Evolutionary conservation across 2,329 filamentous ascomycete genomes (phyloP), one percentile per base, ranked within the genome.

Genomic region (Phialemoniopsis sp.): DNA sequence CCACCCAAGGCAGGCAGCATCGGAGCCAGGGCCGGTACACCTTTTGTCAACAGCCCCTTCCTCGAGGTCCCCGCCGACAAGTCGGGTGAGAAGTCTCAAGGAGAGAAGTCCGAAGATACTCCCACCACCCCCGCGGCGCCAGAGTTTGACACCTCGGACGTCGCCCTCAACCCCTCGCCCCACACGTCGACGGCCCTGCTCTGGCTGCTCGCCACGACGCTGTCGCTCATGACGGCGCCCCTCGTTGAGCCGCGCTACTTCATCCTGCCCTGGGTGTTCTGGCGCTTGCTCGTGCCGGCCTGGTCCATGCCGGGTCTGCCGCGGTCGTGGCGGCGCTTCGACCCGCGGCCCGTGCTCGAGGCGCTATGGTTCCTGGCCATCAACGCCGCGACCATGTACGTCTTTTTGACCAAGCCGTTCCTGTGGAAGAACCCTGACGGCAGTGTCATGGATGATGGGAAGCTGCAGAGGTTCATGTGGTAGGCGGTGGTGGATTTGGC

Each of bases 161-260:
- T 59, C 56, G 4, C 45, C 56, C 1, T 44, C 56, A 8, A 40
- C 46, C 1, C 44, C 59, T 2, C 50, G 63, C 2, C 61, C 67
- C 0, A 53, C 3, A 70, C 72, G 0, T 80, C 77, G 0, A 78
- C 73, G 3, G 66, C 65, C 2, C 57, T 82, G 19, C 63, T 83
- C 17, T 72, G 78, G 46, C 59, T 95, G 8, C 64, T 81, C 5
- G 76, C 90, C 0, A 89, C 89, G 0, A 56, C 83, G 0, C 70
- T 95, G 4, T 91, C 87, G 1, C 76, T 98, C 12, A 67, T 95
- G 39, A 93, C 89, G 1, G 90, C 93, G 0, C 90, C 93, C 0
- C 75, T 98, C 1, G 91, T 98, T 9, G 93, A 98, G 60, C 93
- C 93, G 13, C 79, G 93, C 13, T 98, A 98, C 62, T 95, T 95